Evolutionary conservation across 257 asterid genomes (phyloP), one percentile per base, ranked within the genome.

Genomic region (Verbena officinalis): DNA sequence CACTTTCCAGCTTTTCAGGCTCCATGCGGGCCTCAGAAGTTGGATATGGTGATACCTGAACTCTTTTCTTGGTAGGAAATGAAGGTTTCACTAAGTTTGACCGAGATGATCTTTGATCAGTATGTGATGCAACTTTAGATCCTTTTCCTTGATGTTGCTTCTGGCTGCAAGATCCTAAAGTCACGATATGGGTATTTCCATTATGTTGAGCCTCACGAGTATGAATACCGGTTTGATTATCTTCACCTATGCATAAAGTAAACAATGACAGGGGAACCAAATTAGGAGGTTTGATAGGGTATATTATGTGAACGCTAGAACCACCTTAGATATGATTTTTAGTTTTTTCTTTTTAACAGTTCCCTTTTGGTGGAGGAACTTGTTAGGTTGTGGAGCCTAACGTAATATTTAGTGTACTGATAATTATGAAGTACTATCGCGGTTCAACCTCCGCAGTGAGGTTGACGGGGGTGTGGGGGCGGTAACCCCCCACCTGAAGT

Each of bases 61-160:
- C 87, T 82, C 97, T 83, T 79, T 90, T 93, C 81, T 93, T 93
- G 49, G 90, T 70, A 51, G 96, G 99, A 78, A 84, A 93, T 52
- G 96, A 82, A 54, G 96, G 89, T 53, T 73, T 79, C 34, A 21
- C 65, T 33, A 64, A 40, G 63, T 67, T 71, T 54, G 80, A 34
- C 36, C 65, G 62, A 4, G 77, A 45, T 72, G 53, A 69, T 48
- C 68, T 59, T 66, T 72, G 61, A 20, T 60, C 23, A 51, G 62
- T 55, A 59, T 64, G 57, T 31, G 66, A 51, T 73, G 77, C 68
- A 49, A 54, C 58, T 63, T 57, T 76, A 9, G 78, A 73, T 49
- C 84, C 74, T 78, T 67, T 86, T 64, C 65, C 70, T 63, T 12
- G 76, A 55, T 62, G 50, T 65, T 52, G 58, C 60, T 80, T 77